Percentiles rank a stretch among this genome's conserved stretches.
Evolutionary conservation across 1,139 yeast genomes (phyloP).

Genomic region (Pneumocystis jirovecii): DNA sequence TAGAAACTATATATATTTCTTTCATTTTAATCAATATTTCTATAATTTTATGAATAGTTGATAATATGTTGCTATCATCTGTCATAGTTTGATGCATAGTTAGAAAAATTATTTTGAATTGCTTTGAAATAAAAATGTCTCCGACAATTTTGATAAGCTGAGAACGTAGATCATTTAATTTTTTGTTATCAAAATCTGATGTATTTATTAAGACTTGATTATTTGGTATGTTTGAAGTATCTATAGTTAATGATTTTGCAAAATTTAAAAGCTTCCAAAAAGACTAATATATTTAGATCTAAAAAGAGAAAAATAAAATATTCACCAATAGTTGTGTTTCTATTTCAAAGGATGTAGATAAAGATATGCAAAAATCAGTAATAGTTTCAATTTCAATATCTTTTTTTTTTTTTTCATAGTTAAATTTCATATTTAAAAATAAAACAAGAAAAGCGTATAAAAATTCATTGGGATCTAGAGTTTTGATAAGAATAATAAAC

Average conservation of each 20-base stretch:
- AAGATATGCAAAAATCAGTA: constrained; percentile 22
- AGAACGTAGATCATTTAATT: background rate
- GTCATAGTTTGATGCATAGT: background rate
- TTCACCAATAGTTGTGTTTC: background rate
- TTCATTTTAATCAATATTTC: background rate
- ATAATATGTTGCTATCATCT: background rate
- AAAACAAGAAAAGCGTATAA: constrained; percentile 61
- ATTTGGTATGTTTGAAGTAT: background rate
- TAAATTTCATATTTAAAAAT: constrained; percentile 48
- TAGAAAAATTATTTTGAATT: background rate
- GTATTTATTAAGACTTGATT: background rate
- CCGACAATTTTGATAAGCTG: background rate
- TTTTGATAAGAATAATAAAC: constrained; percentile 60
- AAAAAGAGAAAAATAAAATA: background rate
- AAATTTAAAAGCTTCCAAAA: background rate
- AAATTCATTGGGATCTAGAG: constrained; percentile 56
- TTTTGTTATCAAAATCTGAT: background rate
- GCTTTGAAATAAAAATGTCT: background rate
- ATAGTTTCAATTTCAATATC: constrained; percentile 44
- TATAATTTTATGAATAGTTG: background rate
- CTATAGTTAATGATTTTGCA: background rate
- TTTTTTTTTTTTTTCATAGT: constrained; percentile 37
- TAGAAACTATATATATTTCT: background rate
- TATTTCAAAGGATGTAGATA: background rate
- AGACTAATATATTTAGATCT: background rate